Evolutionary conservation across 2,329 filamentous ascomycete genomes (phyloP).

Genomic region (Penicillium sp.): DNA sequence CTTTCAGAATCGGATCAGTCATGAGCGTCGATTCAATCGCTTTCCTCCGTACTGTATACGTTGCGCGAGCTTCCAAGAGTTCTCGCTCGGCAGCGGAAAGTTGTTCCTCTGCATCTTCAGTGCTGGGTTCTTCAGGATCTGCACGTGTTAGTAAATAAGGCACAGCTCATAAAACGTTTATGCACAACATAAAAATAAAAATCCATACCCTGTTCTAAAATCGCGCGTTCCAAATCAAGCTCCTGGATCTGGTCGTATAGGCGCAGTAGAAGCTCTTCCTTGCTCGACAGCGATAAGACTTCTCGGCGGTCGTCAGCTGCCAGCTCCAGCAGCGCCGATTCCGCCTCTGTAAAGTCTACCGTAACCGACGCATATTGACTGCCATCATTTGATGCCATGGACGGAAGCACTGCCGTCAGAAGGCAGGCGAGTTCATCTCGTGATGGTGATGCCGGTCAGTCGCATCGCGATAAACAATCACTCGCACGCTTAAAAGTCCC

Average conservation of each 20-base stretch:
- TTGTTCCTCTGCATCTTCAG: slow-evolving; percentile 51
- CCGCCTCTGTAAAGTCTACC: slow-evolving; percentile 19
- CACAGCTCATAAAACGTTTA: background rate
- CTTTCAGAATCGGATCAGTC: slow-evolving; percentile 71
- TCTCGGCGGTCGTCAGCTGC: slow-evolving; percentile 43
- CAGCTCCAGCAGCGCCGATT: slow-evolving; percentile 37
- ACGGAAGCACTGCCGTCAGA: slow-evolving; percentile 15
- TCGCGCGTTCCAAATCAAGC: slow-evolving; percentile 66
- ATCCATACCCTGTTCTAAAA: slow-evolving; percentile 51
- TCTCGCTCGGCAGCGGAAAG: slow-evolving; percentile 57
- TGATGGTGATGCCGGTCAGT: too few species aligned
- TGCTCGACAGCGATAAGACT: slow-evolving; percentile 58
- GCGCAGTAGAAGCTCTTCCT: slow-evolving; percentile 63
- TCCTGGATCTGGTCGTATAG: slow-evolving; percentile 70
- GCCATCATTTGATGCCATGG: slow-evolving; percentile 33
- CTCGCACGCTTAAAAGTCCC: background rate
- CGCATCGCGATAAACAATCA: too few species aligned
- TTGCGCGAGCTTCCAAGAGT: slow-evolving; percentile 66
- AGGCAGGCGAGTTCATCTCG: slow-evolving; percentile 13
- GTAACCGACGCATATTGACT: slow-evolving; percentile 26
- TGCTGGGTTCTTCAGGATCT: slow-evolving; percentile 37
- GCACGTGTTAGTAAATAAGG: background rate
- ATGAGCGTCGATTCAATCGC: slow-evolving; percentile 66
- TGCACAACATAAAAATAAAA: background rate
- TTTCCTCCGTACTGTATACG: slow-evolving; percentile 65